A percentile compares a stretch with the other conserved stretches of the same genome.
Conservation (phyloP, 805 yeast species). For the Metschnikowia matae region DNA sequence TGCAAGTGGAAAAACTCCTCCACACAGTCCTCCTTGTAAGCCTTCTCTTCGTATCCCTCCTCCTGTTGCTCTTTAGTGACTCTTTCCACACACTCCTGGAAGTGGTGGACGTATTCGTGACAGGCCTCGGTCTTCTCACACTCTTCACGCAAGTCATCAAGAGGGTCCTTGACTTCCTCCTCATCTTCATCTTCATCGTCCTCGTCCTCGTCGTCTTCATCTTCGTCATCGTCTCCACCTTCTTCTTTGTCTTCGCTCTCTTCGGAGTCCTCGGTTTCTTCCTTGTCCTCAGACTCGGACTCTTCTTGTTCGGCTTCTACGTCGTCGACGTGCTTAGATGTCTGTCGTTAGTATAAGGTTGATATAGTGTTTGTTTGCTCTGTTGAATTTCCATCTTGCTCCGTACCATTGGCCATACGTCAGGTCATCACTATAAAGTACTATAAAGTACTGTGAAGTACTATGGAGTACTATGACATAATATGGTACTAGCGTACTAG, state of each 20-base stretch:
- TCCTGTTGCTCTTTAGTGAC: conserved; percentile 85
- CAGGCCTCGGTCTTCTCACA: conserved; percentile 67
- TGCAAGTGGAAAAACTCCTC: conserved; percentile 97
- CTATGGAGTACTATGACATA: no score
- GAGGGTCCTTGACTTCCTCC: conserved; percentile 16
- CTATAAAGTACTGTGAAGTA: no score
- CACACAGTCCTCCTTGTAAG: conserved; percentile 93
- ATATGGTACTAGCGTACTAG: not conserved
- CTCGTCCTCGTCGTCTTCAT: conserved; percentile 63
- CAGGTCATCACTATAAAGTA: no score
- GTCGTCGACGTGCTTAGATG: conserved; percentile 11
- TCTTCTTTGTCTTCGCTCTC: conserved; percentile 42
- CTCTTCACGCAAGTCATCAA: conserved; percentile 39
- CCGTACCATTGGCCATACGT: not conserved
- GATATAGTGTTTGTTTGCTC: not conserved
- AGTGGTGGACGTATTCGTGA: conserved; percentile 77
- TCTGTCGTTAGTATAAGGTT: conserved; percentile 8
- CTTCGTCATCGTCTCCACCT: conserved; percentile 50
- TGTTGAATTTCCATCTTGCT: not conserved
- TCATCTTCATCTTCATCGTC: conserved; percentile 49
- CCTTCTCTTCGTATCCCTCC: conserved; percentile 72
- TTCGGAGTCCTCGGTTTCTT: conserved; percentile 25
- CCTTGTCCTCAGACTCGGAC: conserved; percentile 21
- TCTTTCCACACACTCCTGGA: conserved; percentile 92
- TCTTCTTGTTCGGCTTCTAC: conserved; percentile 6